A percentile compares a stretch with the other conserved stretches of the same genome.
Conservation (phyloP, 805 yeast genomes). For the Kuraishia floccosa region DNA sequence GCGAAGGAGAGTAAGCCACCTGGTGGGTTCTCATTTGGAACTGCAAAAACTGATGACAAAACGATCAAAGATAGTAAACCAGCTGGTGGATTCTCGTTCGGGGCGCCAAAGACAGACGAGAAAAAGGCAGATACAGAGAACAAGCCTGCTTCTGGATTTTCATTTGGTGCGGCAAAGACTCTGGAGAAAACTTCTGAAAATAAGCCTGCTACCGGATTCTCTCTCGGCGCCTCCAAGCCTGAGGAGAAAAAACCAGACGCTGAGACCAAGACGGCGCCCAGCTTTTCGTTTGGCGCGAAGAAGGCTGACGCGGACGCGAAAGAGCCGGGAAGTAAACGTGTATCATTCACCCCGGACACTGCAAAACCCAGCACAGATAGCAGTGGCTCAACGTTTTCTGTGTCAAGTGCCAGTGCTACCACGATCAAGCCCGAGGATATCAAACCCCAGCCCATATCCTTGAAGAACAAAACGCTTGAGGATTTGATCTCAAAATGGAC, state of each 20-base stretch:
- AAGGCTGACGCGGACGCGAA: too few species aligned
- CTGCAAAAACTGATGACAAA: conserved; percentile 4
- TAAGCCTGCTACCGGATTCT: conserved; percentile 3
- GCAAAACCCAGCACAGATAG: background rate
- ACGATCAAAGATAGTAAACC: conserved; percentile 5
- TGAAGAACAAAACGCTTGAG: conserved; percentile 86
- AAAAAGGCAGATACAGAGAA: conserved; percentile 3
- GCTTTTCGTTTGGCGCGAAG: too few species aligned
- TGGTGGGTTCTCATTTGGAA: conserved; percentile 6
- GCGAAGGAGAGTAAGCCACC: conserved; percentile 1
- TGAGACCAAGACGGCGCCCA: background rate
- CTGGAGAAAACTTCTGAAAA: background rate
- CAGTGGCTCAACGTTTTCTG: too few species aligned
- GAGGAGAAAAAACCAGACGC: too few species aligned
- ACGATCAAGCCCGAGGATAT: conserved; percentile 22
- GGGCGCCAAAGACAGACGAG: conserved; percentile 3
- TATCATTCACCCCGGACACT: background rate
- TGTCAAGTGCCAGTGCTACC: too few species aligned
- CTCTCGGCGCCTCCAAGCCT: conserved; percentile 6
- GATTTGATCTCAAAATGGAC: conserved; percentile 94
- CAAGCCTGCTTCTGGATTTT: conserved; percentile 3
- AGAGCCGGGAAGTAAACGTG: background rate
- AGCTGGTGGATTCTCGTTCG: conserved; percentile 5
- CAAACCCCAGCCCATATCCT: conserved; percentile 59
- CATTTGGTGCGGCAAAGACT: conserved; percentile 6